Evolutionary conservation across 2,329 filamentous ascomycete genomes (phyloP).

Genomic region (Cladosporium sphaerospermum): DNA sequence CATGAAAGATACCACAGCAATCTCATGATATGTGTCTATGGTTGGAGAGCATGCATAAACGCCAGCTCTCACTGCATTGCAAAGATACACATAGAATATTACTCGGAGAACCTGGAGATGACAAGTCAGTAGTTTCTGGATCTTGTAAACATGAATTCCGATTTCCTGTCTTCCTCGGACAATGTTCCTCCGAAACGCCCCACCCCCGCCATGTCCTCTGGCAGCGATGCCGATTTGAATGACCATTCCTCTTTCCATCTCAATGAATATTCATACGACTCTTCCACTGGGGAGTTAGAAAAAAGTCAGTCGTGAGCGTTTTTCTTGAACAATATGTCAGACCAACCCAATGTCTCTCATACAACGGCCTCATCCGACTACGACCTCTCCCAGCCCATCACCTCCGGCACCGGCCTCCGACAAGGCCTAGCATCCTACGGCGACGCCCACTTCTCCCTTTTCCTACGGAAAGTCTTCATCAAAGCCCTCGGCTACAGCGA

Average conservation of each 20-base stretch:
- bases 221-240: background rate
- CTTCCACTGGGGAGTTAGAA: background rate
- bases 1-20: too few species aligned
- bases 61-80: background rate
- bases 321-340: background rate
- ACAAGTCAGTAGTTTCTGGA: too few species aligned
- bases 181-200: background rate
- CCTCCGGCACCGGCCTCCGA: conserved; percentile 46
- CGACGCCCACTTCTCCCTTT: conserved; percentile 68
- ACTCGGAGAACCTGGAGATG: background rate
- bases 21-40: background rate
- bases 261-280: background rate
- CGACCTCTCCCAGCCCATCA: conserved; percentile 50
- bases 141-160: too few species aligned
- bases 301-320: background rate
- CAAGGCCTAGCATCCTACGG: conserved; percentile 64
- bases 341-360: background rate
- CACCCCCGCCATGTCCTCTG: background rate
- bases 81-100: background rate
- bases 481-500: conserved; percentile 70
- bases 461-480: conserved; percentile 70
- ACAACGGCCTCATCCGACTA: conserved; percentile 43
- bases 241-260: background rate
- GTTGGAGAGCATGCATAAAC: background rate
- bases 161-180: background rate